A percentile compares a stretch with the other conserved stretches of the same genome.
Conservation (phyloP, 805 yeast genomes). For the Schwanniomyces vanrijiae region DNA sequence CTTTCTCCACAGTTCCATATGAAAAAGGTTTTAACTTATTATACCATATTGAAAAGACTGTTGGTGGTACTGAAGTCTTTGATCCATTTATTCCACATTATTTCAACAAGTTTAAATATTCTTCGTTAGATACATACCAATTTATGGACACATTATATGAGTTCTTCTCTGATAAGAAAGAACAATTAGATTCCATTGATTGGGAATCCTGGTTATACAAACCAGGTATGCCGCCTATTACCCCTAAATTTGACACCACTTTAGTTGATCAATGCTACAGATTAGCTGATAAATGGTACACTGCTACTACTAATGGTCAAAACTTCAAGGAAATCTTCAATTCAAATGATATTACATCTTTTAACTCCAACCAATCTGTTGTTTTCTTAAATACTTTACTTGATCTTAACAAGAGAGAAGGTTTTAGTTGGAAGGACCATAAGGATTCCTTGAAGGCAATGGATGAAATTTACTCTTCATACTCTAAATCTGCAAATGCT, state of each 20-base stretch:
- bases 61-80: constrained; percentile 66
- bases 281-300: constrained; percentile 67
- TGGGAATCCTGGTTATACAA: constrained; percentile 83
- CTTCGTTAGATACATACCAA: constrained; percentile 78
- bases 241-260: constrained; percentile 75
- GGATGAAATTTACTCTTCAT: constrained; percentile 35
- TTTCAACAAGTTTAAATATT: constrained; percentile 65
- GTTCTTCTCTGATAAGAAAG: constrained; percentile 51
- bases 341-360: constrained; percentile 49
- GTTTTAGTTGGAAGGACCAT: constrained; percentile 37
- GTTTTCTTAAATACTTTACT: constrained; percentile 74
- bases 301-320: constrained; percentile 23
- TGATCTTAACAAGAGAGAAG: constrained; percentile 43
- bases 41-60: constrained; percentile 65
- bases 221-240: constrained; percentile 84
- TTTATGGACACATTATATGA: constrained; percentile 75
- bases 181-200: constrained; percentile 65
- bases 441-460: constrained; percentile 30
- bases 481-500: constrained; percentile 63
- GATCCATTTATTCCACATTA: constrained; percentile 81
- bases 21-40: constrained; percentile 86
- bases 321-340: constrained; percentile 33
- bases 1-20: constrained; percentile 84
- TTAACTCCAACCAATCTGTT: constrained; percentile 74
- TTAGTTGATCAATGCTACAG: constrained; percentile 70